A percentile compares a stretch with the other conserved stretches of the same genome.
phyloP scores from a whole-genome alignment of 306 rosid species.

The Fagus sylvatica region DNA sequence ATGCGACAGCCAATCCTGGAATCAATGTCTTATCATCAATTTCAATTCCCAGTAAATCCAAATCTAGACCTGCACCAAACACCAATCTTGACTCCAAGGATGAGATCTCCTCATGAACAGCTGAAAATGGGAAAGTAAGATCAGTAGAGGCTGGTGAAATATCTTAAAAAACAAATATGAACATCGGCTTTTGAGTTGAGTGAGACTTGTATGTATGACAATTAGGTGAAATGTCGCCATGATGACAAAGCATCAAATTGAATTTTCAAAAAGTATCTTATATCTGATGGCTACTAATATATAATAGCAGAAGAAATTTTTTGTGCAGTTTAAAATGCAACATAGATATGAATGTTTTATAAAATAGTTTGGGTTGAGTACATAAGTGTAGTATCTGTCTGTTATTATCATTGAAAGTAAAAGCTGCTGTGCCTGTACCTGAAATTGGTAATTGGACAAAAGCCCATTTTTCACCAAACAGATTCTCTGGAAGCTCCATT shows the following conservation, averaged over 20 bases:
- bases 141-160: constrained; percentile 24
- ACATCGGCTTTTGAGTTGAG: background rate
- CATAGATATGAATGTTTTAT: background rate
- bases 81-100: constrained; percentile 48
- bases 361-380: background rate
- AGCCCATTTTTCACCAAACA: constrained; percentile 92
- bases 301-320: background rate
- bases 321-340: too few relatives aligned
- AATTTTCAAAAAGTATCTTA: background rate
- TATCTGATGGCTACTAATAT: background rate
- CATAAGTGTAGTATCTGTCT: background rate
- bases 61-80: constrained; percentile 83
- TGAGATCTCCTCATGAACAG: constrained; percentile 72
- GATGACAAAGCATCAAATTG: background rate
- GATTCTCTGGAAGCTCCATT: constrained; percentile 84
- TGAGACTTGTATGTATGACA: background rate
- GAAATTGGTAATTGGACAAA: constrained; percentile 90
- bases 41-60: constrained; percentile 89
- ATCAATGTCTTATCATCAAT: constrained; percentile 78
- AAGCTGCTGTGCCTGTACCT: constrained; percentile 49
- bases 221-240: background rate
- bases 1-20: constrained; percentile 86
- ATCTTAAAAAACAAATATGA: background rate
- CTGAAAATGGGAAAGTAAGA: constrained; percentile 42
- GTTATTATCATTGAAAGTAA: constrained; percentile 2